Base-by-base conservation (phyloP, 495 filamentous ascomycete species). In the Hypoxylon fragiforme region DNA sequence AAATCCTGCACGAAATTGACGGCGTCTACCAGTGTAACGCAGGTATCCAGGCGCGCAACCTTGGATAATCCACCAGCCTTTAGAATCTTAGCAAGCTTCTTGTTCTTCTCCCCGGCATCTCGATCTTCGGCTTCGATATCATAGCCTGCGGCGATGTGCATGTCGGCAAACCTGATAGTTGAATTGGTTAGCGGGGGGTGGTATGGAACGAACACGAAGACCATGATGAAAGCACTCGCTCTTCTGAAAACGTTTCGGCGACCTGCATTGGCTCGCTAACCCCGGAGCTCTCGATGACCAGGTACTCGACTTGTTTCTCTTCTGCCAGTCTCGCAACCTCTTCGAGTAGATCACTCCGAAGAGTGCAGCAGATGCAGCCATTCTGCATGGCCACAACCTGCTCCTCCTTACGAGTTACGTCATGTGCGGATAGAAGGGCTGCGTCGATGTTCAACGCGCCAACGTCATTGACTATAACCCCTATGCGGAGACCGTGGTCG, bases 211-310 rank as follows among this genome's bases (percentile, higher is more conserved):
- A 4, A 28, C 24, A 4, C 4, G 24, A 9, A 4, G 24, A 4
- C 24, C 9, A 28, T 9, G 24, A 28, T 28, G 9, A 9, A 28
- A 28, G 24, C 24, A 34, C 75, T 62, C 78, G 79, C 67, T 81
- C 77, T 19, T 73, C 63, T 7, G 77, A 79, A 56, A 85, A 85
- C 0, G 79, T 84, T 64, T 84, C 81, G 5, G 81, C 81, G 5
- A 85, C 81, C 62, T 85, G 81, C 78, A 81, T 78, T 1, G 81
- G 81, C 58, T 85, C 81, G 56, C 80, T 83, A 19, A 85, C 81
- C 1, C 81, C 81, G 0, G 77, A 81, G 57, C 79, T 82, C 54
- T 85, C 81, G 47, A 85, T 81, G 14, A 85, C 62, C 5, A 85
- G 75, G 62, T 85, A 84, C 35, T 85, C 70, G 20, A 84, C 73